Percentiles rank a stretch among this genome's conserved stretches.
These are phyloP conservation scores for Nannizzia gypsea DNA, from an alignment of 2,329 filamentous ascomycete genomes.

Conservation along the genomic window DNA sequence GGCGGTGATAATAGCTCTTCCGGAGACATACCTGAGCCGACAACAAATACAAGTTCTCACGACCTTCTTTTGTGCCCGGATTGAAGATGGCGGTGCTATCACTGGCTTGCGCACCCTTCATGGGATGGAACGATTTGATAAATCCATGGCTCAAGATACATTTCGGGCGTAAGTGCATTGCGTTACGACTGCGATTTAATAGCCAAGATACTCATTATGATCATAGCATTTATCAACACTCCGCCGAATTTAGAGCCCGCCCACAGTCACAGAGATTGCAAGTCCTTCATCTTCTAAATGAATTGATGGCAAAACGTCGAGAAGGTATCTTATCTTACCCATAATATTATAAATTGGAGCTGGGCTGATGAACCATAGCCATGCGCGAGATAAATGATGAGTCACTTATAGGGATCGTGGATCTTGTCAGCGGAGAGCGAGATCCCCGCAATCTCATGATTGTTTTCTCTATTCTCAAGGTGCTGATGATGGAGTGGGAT, in stretches of 20 bases:
- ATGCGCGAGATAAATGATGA: constrained; percentile 46
- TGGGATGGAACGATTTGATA: constrained; percentile 48
- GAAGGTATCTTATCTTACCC: constrained; percentile 28
- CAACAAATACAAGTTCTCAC: constrained; percentile 53
- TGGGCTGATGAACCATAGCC: constrained; percentile 23
- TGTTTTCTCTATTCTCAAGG: constrained; percentile 55
- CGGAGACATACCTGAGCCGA: constrained; percentile 44
- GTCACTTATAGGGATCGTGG: constrained; percentile 50
- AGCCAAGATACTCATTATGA: not conserved
- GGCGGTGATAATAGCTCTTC: constrained; percentile 36
- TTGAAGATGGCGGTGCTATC: constrained; percentile 51
- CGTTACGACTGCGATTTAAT: not conserved
- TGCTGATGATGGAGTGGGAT: constrained; percentile 57
- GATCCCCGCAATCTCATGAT: constrained; percentile 60
- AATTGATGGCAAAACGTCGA: constrained; percentile 50
- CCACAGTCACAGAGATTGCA: constrained; percentile 54
- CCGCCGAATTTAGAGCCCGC: constrained; percentile 48
- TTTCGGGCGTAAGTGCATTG: constrained; percentile 39
- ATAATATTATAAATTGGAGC: not conserved
- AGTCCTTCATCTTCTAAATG: constrained; percentile 50
- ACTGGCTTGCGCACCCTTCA: constrained; percentile 49
- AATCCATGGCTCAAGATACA: constrained; percentile 42
- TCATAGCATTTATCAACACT: constrained; percentile 38
- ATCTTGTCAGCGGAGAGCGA: constrained; percentile 57
- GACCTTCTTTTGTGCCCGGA: constrained; percentile 53